A percentile compares a stretch with the other conserved stretches of the same genome.
Conservation (phyloP, 768 basidiomycete species). For the Russula vinacea region DNA sequence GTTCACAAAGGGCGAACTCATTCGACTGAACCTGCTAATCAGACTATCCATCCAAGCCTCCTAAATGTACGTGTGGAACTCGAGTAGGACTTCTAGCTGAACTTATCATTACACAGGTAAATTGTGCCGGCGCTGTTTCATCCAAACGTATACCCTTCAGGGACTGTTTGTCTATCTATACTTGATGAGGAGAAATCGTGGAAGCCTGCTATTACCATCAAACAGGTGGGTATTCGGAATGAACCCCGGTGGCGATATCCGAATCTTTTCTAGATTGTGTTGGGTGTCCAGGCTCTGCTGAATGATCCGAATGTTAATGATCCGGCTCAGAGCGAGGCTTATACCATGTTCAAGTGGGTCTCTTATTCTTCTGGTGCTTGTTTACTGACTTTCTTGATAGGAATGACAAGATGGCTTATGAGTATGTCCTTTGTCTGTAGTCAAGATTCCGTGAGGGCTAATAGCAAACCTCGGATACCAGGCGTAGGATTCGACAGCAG, state of each 20-base stretch:
- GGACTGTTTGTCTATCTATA: slow-evolving; percentile 96
- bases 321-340: slow-evolving; percentile 97
- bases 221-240: slow-evolving; percentile 60
- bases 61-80: slow-evolving; percentile 64
- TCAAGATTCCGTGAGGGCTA: slow-evolving; percentile 2
- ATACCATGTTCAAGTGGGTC: slow-evolving; percentile 96
- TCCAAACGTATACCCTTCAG: slow-evolving; percentile 98
- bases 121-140: slow-evolving; percentile 96
- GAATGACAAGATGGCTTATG: slow-evolving; percentile 91
- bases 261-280: slow-evolving; percentile 61
- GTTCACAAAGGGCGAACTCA: not conserved
- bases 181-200: slow-evolving; percentile 98
- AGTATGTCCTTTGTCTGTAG: slow-evolving; percentile 50
- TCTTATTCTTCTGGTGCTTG: not conserved
- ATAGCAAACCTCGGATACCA: slow-evolving; percentile 33
- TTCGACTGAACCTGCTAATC: slow-evolving; percentile 16
- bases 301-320: slow-evolving; percentile 96
- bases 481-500: slow-evolving; percentile 77
- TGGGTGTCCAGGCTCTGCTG: slow-evolving; percentile 94
- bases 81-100: slow-evolving; percentile 15
- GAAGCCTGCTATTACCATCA: slow-evolving; percentile 99
- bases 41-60: slow-evolving; percentile 96
- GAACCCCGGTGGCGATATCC: slow-evolving; percentile 3
- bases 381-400: slow-evolving; percentile 41
- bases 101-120: slow-evolving; percentile 59